Evolutionary conservation across 305 asterid genomes (phyloP).

Genomic region (Fraxinus ornus): DNA sequence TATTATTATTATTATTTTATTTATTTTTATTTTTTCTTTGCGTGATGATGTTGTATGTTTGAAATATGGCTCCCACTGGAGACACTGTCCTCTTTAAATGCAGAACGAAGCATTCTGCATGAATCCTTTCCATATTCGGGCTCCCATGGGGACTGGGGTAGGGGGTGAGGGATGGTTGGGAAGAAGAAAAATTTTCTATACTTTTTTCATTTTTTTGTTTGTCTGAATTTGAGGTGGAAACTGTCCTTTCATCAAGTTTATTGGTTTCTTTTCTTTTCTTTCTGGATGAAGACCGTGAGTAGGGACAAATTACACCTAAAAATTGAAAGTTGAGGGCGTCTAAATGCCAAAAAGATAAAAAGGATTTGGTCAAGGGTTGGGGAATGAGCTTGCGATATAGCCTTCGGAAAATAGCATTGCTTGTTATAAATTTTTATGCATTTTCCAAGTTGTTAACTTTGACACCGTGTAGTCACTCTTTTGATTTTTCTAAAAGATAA

Average conservation of each 20-base stretch:
- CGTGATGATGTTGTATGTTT: neutral
- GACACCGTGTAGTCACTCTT: conserved; percentile 3
- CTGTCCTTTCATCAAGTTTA: neutral
- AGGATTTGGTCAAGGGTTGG: neutral
- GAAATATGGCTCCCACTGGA: neutral
- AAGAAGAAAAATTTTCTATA: neutral
- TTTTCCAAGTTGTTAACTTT: neutral
- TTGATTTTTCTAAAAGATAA: conserved; percentile 8
- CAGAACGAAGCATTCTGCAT: neutral
- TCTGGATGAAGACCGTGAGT: neutral
- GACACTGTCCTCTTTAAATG: neutral
- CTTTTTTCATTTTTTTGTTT: neutral
- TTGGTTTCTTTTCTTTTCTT: neutral
- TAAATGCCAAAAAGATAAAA: neutral
- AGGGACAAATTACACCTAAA: neutral
- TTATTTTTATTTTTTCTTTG: too few species aligned
- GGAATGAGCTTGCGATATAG: neutral
- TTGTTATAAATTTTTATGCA: neutral
- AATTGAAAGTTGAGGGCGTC: neutral
- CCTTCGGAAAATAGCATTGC: conserved; percentile 1
- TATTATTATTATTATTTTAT: neutral
- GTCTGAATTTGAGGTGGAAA: neutral
- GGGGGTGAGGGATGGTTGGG: neutral
- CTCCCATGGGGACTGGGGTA: neutral
- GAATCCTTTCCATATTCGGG: neutral